Percentiles rank a stretch among this genome's conserved stretches.
These are phyloP conservation scores for Raffaelea arxii DNA, from an alignment of 2,329 filamentous ascomycete species.

Conservation along the genomic window DNA sequence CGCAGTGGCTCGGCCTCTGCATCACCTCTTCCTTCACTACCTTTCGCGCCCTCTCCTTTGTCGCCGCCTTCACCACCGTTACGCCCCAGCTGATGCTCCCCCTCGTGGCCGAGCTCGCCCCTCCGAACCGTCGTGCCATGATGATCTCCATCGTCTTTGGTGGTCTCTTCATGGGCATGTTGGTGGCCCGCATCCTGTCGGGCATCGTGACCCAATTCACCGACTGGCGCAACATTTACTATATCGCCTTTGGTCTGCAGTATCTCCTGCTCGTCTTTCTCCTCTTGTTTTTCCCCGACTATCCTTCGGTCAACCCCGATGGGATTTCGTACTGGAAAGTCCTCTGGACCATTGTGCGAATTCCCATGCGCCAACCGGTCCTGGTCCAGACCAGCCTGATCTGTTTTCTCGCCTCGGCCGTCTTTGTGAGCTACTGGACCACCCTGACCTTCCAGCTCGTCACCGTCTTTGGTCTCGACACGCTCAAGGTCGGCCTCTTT, in stretches of 20 bases:
- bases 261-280: slow-evolving; percentile 53
- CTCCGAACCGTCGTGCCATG: slow-evolving; percentile 53
- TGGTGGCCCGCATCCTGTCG: slow-evolving; percentile 62
- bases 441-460: slow-evolving; percentile 68
- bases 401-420: slow-evolving; percentile 42
- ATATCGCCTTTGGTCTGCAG: slow-evolving; percentile 61
- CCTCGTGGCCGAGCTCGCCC: slow-evolving; percentile 64
- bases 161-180: slow-evolving; percentile 60
- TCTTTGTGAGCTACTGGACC: slow-evolving; percentile 39
- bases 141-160: slow-evolving; percentile 62
- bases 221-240: slow-evolving; percentile 65
- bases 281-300: slow-evolving; percentile 67
- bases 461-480: slow-evolving; percentile 55
- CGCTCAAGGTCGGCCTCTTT: slow-evolving; percentile 63
- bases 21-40: slow-evolving; percentile 51
- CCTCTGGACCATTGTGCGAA: slow-evolving; percentile 50
- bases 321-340: slow-evolving; percentile 52
- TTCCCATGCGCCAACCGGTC: slow-evolving; percentile 53
- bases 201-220: slow-evolving; percentile 63
- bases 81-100: slow-evolving; percentile 70
- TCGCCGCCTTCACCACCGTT: slow-evolving; percentile 62
- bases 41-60: slow-evolving; percentile 60
- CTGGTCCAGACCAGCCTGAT: slow-evolving; percentile 60
- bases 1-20: slow-evolving; percentile 56
- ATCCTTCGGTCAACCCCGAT: slow-evolving; percentile 56